Percentiles rank a stretch among this genome's conserved stretches.
phyloP scores from a whole-genome alignment of 805 yeast genomes.

The Starmera caribaea region DNA sequence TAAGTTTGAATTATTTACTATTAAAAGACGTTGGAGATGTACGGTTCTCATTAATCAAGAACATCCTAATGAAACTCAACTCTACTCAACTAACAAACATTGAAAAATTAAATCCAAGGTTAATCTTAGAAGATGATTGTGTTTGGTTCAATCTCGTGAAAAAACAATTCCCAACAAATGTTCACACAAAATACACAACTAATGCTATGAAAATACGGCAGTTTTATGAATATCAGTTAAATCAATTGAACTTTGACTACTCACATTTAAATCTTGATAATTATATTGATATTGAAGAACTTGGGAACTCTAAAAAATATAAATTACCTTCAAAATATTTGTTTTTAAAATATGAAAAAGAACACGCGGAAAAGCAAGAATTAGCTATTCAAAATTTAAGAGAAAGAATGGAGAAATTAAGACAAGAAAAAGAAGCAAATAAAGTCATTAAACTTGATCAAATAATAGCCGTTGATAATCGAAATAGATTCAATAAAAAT shows the following conservation, averaged over 20 bases:
- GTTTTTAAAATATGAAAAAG: constrained; percentile 23
- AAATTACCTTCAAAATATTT: constrained; percentile 26
- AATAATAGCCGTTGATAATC: constrained; percentile 8
- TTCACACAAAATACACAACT: constrained; percentile 20
- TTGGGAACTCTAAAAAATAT: constrained; percentile 14
- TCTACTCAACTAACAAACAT: constrained; percentile 22
- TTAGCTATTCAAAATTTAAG: constrained; percentile 25
- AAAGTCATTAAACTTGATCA: constrained; percentile 17
- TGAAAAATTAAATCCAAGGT: constrained; percentile 21
- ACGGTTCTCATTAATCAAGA: constrained; percentile 22
- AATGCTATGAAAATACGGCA: constrained; percentile 9
- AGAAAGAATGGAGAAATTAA: constrained; percentile 18
- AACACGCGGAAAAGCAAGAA: constrained; percentile 22
- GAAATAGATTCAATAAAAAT: not conserved
- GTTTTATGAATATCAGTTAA: constrained; percentile 13
- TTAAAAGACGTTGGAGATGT: constrained; percentile 21
- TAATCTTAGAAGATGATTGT: constrained; percentile 29
- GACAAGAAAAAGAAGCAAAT: constrained; percentile 22
- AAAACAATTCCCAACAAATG: constrained; percentile 26
- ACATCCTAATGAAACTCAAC: constrained; percentile 19
- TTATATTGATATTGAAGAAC: constrained; percentile 7
- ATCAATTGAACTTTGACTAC: constrained; percentile 7
- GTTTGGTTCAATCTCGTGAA: constrained; percentile 23
- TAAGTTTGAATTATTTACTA: constrained; percentile 9
- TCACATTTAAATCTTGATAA: constrained; percentile 7